These are phyloP conservation scores for Tuber brumale DNA, from an alignment of 495 filamentous ascomycete species.

Conservation along the genomic window DNA sequence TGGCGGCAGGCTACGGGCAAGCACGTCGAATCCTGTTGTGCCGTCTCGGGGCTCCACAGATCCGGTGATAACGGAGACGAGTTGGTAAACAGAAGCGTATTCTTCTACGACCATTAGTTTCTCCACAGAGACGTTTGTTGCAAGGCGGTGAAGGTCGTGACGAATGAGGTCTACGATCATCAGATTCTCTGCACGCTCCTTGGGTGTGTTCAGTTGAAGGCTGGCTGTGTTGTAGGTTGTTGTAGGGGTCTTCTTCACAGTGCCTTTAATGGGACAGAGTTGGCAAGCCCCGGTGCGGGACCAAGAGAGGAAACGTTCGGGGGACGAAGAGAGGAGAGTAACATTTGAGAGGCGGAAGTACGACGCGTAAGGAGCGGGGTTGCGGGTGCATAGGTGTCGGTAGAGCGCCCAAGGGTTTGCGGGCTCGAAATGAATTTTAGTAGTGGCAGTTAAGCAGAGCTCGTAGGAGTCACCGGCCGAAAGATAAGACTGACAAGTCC, in stretches of 20 bases:
- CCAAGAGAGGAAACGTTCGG: constrained; percentile 84
- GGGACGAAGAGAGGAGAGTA: constrained; percentile 76
- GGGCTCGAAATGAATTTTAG: constrained; percentile 50
- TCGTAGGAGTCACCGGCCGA: constrained; percentile 83
- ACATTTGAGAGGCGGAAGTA: constrained; percentile 64
- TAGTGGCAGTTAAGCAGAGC: constrained; percentile 77
- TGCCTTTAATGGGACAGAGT: constrained; percentile 90
- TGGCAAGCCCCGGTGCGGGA: constrained; percentile 52
- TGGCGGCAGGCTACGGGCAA: constrained; percentile 72
- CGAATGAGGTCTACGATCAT: constrained; percentile 97
- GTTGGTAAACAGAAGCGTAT: constrained; percentile 79
- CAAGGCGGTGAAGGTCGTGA: constrained; percentile 78
- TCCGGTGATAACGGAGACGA: constrained; percentile 80
- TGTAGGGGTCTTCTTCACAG: constrained; percentile 62
- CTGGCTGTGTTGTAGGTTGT: constrained; percentile 64
- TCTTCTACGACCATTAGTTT: constrained; percentile 82
- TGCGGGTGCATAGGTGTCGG: constrained; percentile 59
- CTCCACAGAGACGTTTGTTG: constrained; percentile 57
- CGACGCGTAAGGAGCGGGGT: constrained; percentile 81
- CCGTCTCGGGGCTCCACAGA: constrained; percentile 45
- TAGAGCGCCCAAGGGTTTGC: constrained; percentile 61
- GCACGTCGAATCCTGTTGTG: constrained; percentile 61
- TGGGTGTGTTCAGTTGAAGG: constrained; percentile 63
- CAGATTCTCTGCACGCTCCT: constrained; percentile 91
- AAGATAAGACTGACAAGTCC: constrained; percentile 64